Evolutionary conservation across 495 filamentous ascomycete genomes (phyloP).

Genomic region (Neurospora hispaniola): DNA sequence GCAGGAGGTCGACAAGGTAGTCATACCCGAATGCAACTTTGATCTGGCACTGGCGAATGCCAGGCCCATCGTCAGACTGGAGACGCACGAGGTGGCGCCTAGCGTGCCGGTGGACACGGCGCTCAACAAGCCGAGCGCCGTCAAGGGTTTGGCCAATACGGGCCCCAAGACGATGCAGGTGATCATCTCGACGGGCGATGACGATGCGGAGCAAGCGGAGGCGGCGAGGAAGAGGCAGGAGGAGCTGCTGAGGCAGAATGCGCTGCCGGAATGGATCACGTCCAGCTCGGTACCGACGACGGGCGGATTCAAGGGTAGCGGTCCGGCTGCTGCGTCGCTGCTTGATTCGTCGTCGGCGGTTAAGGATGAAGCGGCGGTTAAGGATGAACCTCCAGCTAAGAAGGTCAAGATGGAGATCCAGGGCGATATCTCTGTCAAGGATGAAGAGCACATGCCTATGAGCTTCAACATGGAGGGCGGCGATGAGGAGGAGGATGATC

Average conservation of each 20-base stretch:
- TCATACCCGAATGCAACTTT: constrained; percentile 80
- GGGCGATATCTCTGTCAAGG: constrained; percentile 31
- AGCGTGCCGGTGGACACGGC: constrained; percentile 37
- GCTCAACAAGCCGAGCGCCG: constrained; percentile 48
- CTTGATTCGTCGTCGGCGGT: not conserved
- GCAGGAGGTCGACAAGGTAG: constrained; percentile 70
- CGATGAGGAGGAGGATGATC: constrained; percentile 44
- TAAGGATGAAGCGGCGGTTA: constrained; percentile 18
- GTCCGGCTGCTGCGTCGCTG: constrained; percentile 18
- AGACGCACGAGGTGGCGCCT: constrained; percentile 48
- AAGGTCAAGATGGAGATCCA: constrained; percentile 42
- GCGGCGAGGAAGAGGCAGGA: constrained; percentile 59
- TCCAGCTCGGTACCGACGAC: constrained; percentile 61
- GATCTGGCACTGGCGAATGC: constrained; percentile 58
- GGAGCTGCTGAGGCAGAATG: constrained; percentile 69
- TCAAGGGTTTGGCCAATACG: constrained; percentile 56
- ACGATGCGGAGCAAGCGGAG: constrained; percentile 64
- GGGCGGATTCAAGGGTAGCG: not conserved
- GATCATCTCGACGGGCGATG: constrained; percentile 60
- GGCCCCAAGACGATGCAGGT: constrained; percentile 66
- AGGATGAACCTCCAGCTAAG: constrained; percentile 36
- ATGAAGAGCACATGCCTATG: constrained; percentile 32
- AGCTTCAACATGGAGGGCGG: constrained; percentile 43
- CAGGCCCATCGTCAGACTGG: constrained; percentile 50
- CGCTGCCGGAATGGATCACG: constrained; percentile 80